Base-by-base conservation (phyloP, 2,329 filamentous ascomycete species). In the Aspergillus cejpii region DNA sequence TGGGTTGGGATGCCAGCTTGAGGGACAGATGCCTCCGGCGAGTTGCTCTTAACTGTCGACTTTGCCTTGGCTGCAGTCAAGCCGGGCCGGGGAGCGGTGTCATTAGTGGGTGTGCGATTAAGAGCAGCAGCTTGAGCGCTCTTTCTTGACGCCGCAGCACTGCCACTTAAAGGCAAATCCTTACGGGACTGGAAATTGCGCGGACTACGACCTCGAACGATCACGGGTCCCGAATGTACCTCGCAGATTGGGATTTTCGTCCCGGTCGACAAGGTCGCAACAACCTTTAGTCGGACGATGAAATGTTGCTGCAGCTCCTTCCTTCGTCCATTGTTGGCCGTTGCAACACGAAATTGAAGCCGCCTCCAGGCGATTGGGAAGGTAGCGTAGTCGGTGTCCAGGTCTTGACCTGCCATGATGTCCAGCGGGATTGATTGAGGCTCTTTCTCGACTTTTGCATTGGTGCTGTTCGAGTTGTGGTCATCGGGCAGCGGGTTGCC, bases 241-340 rank as follows among this genome's bases (percentile, higher is more conserved):
- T 96, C 90, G 41, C 85, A 85, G 41, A 96, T 76, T 6, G 87
- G 78, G 26, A 88, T 78, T 65, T 90, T 94, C 26, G 77, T 77
- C n/a, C 88, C 88, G 49, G 87, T 92, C 1, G 87, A 79, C 39
- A 97, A 71, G 0, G 87, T 92, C 12, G 84, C 90, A 52, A 90
- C 74, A 7, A 95, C 83, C 66, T 91, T 94, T 41, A 97, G 73
- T 51, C 89, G 84, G 46, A 97, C 77, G 8, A 94, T 83, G 66
- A 97, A 97, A 69, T 97, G 91, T 63, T 97, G 91, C 63, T 97
- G 91, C 37, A 97, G 77, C 65, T 97, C 91, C 71, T 95, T 94
- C 51, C 91, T 78, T 48, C 91, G 81, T 8, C 91, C 91, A 63
- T 97, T 97, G 70, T 97, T 97, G 45, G 91, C 91, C 6, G 91